phyloP scores from a whole-genome alignment of 139 green algal genomes.

The Eudorina sp. region DNA sequence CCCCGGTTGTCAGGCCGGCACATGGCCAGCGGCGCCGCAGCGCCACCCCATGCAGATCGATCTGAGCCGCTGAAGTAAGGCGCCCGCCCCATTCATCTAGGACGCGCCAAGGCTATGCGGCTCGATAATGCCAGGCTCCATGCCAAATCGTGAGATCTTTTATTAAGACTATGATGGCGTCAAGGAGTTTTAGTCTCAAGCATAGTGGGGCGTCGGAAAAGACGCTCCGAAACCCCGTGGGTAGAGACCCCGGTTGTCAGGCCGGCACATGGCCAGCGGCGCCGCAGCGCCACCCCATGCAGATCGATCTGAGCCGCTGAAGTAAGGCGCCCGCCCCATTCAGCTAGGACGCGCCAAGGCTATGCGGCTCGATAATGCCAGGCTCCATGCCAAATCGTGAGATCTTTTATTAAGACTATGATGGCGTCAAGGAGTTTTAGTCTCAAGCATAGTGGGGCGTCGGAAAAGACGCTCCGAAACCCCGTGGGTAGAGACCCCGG shows the following conservation, averaged over 20 bases:
- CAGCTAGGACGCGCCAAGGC: not conserved
- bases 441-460: constrained; percentile 6
- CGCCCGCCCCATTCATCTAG: not conserved
- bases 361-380: constrained; percentile 18
- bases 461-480: not conserved
- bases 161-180: not conserved
- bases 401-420: no score
- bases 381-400: no score
- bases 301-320: constrained; percentile 22
- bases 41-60: not conserved
- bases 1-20: constrained; percentile 35
- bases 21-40: constrained; percentile 1
- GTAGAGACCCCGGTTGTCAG: constrained; percentile 42
- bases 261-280: not conserved
- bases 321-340: constrained; percentile 30
- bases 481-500: constrained; percentile 43
- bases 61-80: constrained; percentile 46
- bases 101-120: constrained; percentile 27
- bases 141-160: no score
- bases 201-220: not conserved
- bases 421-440: not conserved
- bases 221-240: constrained; percentile 18
- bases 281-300: constrained; percentile 1
- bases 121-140: not conserved
- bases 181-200: constrained; percentile 11